Evolutionary conservation across 441 rosid genomes (phyloP).

Genomic region (Erodium moschatum): DNA sequence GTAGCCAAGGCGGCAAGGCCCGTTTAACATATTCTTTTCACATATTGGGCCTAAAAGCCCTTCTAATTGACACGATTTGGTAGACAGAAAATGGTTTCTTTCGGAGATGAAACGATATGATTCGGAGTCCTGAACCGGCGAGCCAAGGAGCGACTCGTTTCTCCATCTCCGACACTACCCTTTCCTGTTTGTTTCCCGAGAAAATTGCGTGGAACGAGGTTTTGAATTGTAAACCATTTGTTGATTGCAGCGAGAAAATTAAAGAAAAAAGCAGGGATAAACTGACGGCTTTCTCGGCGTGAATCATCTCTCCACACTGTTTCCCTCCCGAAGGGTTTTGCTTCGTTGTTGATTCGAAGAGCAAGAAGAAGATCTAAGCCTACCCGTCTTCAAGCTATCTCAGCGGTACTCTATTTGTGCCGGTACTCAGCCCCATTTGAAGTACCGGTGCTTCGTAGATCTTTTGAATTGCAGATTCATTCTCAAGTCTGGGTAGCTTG

Average conservation of each 20-base stretch:
- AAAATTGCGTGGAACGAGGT: background rate
- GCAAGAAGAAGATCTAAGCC: background rate
- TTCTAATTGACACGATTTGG: too few relatives aligned
- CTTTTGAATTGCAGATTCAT: background rate
- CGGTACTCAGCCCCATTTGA: slow-evolving; percentile 5
- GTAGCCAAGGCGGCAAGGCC: too few relatives aligned
- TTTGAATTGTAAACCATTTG: background rate
- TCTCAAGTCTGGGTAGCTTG: slow-evolving; percentile 6
- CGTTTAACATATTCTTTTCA: too few relatives aligned
- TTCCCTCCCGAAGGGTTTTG: background rate
- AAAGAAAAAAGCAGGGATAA: background rate
- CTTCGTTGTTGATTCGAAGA: background rate
- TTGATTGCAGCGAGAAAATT: background rate
- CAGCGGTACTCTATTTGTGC: background rate
- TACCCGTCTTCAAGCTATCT: background rate
- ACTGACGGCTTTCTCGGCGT: background rate
- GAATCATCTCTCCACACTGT: background rate
- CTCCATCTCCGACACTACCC: background rate
- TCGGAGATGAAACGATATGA: too few relatives aligned
- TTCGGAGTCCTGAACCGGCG: background rate
- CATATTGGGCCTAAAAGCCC: too few relatives aligned
- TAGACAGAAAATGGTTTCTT: too few relatives aligned
- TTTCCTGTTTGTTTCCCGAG: background rate
- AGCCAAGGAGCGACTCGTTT: background rate
- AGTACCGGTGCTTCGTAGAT: slow-evolving; percentile 2